A percentile compares a stretch with the other conserved stretches of the same genome.
Conservation (phyloP, 176 grass and related monocot species). For the Oryza australiensis region DNA sequence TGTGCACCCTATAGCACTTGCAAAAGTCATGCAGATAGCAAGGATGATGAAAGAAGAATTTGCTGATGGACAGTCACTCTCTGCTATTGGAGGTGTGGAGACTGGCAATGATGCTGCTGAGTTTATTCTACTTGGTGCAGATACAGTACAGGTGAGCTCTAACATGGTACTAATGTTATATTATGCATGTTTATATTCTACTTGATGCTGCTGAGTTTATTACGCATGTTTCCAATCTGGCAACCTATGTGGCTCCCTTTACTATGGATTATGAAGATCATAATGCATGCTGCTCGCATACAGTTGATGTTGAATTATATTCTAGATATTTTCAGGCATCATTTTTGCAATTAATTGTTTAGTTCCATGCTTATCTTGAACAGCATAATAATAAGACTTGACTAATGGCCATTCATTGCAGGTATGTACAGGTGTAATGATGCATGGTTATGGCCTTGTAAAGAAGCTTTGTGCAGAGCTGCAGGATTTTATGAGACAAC, state of each 20-base stretch:
- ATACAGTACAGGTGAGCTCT: slow-evolving; percentile 87
- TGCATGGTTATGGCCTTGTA: slow-evolving; percentile 95
- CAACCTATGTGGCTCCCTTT: not conserved
- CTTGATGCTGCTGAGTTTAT: no score
- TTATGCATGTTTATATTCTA: no score
- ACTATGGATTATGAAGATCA: not conserved
- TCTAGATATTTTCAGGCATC: slow-evolving; percentile 12
- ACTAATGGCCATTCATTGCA: slow-evolving; percentile 30
- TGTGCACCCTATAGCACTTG: slow-evolving; percentile 93
- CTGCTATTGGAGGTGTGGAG: slow-evolving; percentile 90
- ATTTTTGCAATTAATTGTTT: slow-evolving; percentile 25
- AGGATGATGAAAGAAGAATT: slow-evolving; percentile 92
- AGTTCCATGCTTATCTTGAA: slow-evolving; percentile 1
- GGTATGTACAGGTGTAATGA: slow-evolving; percentile 97
- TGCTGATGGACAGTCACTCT: slow-evolving; percentile 70
- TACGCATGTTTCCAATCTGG: not conserved
- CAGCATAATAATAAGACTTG: not conserved
- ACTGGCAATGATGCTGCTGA: slow-evolving; percentile 88
- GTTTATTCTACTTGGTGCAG: slow-evolving; percentile 88
- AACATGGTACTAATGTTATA: not conserved
- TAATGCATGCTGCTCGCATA: not conserved
- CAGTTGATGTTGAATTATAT: slow-evolving; percentile 2
- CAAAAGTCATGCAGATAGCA: slow-evolving; percentile 93
- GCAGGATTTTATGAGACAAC: slow-evolving; percentile 92
- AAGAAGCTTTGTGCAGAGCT: slow-evolving; percentile 87